Evolutionary conservation across 2,329 filamentous ascomycete genomes (phyloP).

Genomic region (Aspergillus carbonarius): DNA sequence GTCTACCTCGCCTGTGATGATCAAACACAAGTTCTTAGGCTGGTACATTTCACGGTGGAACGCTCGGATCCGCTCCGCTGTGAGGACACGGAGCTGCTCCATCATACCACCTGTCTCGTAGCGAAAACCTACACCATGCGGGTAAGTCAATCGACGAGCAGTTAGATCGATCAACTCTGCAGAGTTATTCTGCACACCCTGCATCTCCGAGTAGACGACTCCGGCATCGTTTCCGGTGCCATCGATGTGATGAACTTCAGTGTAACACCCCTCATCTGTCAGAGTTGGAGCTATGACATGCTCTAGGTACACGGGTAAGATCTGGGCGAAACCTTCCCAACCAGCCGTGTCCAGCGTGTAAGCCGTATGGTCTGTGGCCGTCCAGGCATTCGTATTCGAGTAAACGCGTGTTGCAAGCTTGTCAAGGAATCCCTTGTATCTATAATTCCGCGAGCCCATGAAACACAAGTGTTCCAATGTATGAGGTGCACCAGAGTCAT

Average conservation of each 20-base stretch:
- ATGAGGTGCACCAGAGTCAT: slow-evolving; percentile 90
- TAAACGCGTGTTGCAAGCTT: slow-evolving; percentile 92
- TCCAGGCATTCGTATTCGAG: slow-evolving; percentile 95
- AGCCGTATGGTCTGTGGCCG: slow-evolving; percentile 90
- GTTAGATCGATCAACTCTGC: slow-evolving; percentile 83
- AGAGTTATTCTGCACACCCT: slow-evolving; percentile 83
- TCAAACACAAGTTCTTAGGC: slow-evolving; percentile 86
- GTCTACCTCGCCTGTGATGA: slow-evolving; percentile 89
- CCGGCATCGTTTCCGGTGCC: slow-evolving; percentile 92
- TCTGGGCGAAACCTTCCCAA: slow-evolving; percentile 95
- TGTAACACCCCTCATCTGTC: slow-evolving; percentile 89
- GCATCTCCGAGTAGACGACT: slow-evolving; percentile 99
- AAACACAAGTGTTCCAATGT: slow-evolving; percentile 81
- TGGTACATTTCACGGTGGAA: slow-evolving; percentile 98
- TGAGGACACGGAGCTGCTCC: slow-evolving; percentile 81
- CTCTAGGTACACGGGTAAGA: slow-evolving; percentile 91
- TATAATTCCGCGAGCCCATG: slow-evolving; percentile 90
- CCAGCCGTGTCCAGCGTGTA: slow-evolving; percentile 94
- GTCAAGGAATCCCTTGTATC: slow-evolving; percentile 91
- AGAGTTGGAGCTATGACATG: slow-evolving; percentile 89
- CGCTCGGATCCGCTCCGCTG: slow-evolving; percentile 83
- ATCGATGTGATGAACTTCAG: slow-evolving; percentile 94
- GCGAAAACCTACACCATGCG: slow-evolving; percentile 84
- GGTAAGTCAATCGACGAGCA: slow-evolving; percentile 78
- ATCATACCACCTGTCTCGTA: slow-evolving; percentile 99